Conservation (phyloP, 2,329 filamentous ascomycete species). For the Boeremia lycopersici region DNA sequence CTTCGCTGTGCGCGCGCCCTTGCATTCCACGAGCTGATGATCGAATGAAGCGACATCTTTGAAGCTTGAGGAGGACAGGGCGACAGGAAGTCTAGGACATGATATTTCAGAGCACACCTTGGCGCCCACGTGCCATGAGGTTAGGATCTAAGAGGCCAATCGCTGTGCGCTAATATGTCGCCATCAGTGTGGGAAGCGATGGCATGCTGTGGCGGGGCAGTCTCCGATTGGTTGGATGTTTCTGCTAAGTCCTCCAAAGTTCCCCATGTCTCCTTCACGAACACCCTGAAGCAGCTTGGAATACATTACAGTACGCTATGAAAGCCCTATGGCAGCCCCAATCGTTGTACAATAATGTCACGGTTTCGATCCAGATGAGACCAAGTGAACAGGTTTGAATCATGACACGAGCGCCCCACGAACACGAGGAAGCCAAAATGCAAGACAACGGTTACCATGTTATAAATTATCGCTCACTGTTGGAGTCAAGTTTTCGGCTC, state of each 20-base stretch:
- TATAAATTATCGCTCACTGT: background rate
- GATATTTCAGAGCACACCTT: background rate
- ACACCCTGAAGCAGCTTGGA: background rate
- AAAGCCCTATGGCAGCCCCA: background rate
- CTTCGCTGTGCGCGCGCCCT: conserved; percentile 23
- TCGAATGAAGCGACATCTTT: conserved; percentile 26
- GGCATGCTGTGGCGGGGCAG: conserved; percentile 11
- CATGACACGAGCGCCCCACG: background rate
- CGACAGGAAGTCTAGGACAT: background rate
- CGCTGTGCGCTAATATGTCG: conserved; percentile 18
- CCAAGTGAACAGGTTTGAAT: background rate
- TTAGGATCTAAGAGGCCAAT: conserved; percentile 12
- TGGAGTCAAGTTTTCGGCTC: too few relatives aligned
- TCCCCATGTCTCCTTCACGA: background rate
- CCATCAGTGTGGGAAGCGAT: conserved; percentile 18
- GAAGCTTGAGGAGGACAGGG: conserved; percentile 1
- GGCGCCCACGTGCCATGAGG: background rate
- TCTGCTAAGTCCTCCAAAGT: background rate
- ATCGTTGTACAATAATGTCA: background rate
- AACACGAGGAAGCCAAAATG: background rate
- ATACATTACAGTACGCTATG: background rate
- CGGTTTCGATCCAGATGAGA: background rate
- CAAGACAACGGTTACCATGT: background rate
- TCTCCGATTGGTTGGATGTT: background rate
- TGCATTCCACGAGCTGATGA: conserved; percentile 28